phyloP scores from a whole-genome alignment of 192 early-diverging fungal species.

The Ambispora gerdemannii region DNA sequence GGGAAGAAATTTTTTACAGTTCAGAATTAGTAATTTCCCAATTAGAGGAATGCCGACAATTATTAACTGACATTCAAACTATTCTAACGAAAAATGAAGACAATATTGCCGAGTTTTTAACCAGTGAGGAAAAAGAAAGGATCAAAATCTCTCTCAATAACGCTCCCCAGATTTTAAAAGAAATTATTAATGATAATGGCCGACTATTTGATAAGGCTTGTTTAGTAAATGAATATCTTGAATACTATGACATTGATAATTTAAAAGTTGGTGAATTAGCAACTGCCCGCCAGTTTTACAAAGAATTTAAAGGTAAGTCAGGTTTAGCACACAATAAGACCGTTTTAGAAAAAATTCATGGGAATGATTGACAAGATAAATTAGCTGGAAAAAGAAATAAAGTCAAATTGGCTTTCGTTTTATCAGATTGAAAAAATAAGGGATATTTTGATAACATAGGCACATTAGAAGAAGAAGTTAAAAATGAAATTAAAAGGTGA shows the following conservation, averaged over 20 bases:
- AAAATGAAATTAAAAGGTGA: background rate
- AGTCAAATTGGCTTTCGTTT: background rate
- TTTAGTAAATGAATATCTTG: background rate
- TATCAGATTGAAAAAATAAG: background rate
- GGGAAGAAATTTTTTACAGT: background rate
- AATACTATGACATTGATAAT: background rate
- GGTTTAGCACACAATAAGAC: background rate
- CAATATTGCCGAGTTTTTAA: background rate
- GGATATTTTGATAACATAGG: background rate
- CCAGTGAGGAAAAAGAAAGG: background rate
- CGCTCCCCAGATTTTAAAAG: background rate
- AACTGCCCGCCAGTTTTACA: background rate
- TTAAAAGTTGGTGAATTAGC: background rate
- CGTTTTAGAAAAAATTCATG: background rate
- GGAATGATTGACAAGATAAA: background rate
- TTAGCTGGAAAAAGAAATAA: background rate
- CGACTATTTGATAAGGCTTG: background rate
- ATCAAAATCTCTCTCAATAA: background rate
- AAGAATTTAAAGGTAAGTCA: background rate
- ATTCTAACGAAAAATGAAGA: background rate
- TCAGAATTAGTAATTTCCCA: background rate
- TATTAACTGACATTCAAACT: constrained; percentile 10
- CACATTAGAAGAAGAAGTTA: background rate
- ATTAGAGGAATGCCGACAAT: background rate
- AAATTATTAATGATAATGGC: background rate